Conservation (phyloP, 2,329 filamentous ascomycete species). For the Sporothrix brunneoviolacea region DNA sequence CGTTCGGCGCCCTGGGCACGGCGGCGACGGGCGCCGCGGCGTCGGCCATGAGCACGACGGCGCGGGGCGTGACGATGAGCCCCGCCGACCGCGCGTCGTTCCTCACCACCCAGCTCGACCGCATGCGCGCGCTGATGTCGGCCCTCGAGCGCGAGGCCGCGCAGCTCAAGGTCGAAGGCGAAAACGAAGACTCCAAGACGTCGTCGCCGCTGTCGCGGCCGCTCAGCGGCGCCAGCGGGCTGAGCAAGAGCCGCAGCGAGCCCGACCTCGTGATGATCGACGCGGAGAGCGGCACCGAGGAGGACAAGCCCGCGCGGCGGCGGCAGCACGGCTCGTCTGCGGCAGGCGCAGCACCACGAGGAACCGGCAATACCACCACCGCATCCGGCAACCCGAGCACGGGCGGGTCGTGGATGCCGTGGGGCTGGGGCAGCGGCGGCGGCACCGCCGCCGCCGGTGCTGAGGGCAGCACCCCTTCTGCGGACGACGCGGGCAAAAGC, state of each 20-base stretch:
- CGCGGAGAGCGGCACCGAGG: slow-evolving; percentile 59
- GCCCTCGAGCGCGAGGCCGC: slow-evolving; percentile 75
- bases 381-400: slow-evolving; percentile 9
- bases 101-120: slow-evolving; percentile 71
- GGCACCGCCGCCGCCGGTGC: slow-evolving; percentile 31
- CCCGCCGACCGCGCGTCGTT: slow-evolving; percentile 65
- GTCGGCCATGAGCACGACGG: slow-evolving; percentile 25
- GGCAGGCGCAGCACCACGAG: not conserved
- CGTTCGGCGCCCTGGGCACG: slow-evolving; percentile 55
- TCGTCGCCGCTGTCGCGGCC: slow-evolving; percentile 11
- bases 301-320: slow-evolving; percentile 26
- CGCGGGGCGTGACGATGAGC: slow-evolving; percentile 39
- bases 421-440: slow-evolving; percentile 35
- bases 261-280: slow-evolving; percentile 82
- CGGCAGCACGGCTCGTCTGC: slow-evolving; percentile 21
- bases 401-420: slow-evolving; percentile 43
- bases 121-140: slow-evolving; percentile 64
- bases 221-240: slow-evolving; percentile 52
- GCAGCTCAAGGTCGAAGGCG: slow-evolving; percentile 35
- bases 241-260: slow-evolving; percentile 80
- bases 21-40: slow-evolving; percentile 27
- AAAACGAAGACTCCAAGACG: not conserved
- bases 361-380: not conserved
- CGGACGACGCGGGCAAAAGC: slow-evolving; percentile 25
- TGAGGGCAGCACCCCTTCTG: slow-evolving; percentile 40